These are phyloP conservation scores for Dothistroma pini DNA, from an alignment of 2,329 filamentous ascomycete genomes.

Conservation along the genomic window DNA sequence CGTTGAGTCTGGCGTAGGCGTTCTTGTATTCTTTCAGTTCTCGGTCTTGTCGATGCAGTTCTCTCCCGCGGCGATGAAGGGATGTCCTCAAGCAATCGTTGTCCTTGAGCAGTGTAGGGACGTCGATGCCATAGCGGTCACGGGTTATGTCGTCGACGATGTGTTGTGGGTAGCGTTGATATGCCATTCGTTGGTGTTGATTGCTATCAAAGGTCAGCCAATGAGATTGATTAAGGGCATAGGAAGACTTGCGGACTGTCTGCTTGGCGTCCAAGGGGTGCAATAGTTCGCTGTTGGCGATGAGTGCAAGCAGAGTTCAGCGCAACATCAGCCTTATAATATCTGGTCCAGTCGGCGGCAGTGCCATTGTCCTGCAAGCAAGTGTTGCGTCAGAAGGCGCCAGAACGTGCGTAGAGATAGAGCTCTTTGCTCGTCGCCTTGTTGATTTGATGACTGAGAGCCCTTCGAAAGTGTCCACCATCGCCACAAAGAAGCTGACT, in stretches of 20 bases:
- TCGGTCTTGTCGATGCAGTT: slow-evolving; percentile 3
- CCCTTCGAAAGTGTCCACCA: slow-evolving; percentile 1
- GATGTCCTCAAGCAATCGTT: slow-evolving; percentile 12
- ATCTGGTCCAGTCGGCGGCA: slow-evolving; percentile 7
- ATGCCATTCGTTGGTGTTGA: not conserved
- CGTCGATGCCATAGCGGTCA: slow-evolving; percentile 21
- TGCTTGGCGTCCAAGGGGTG: not conserved
- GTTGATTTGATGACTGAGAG: not conserved
- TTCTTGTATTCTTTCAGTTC: slow-evolving; percentile 7
- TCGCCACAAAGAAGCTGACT: not conserved
- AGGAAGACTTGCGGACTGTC: not conserved
- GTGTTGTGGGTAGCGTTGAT: not conserved
- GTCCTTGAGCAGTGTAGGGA: slow-evolving; percentile 17
- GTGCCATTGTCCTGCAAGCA: slow-evolving; percentile 1
- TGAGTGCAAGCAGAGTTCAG: not conserved
- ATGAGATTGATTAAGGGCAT: not conserved
- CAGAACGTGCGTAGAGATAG: slow-evolving; percentile 1
- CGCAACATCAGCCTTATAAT: slow-evolving; percentile 4
- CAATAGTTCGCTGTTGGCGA: not conserved
- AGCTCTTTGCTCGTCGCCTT: not conserved
- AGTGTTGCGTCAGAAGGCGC: slow-evolving; percentile 1
- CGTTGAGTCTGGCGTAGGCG: slow-evolving; percentile 9
- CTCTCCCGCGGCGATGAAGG: slow-evolving; percentile 10
- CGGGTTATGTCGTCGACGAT: slow-evolving; percentile 12
- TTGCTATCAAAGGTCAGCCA: not conserved